Evolutionary conservation across 2,329 filamentous ascomycete species (phyloP).

Genomic region (Aspergillus caelatus): DNA sequence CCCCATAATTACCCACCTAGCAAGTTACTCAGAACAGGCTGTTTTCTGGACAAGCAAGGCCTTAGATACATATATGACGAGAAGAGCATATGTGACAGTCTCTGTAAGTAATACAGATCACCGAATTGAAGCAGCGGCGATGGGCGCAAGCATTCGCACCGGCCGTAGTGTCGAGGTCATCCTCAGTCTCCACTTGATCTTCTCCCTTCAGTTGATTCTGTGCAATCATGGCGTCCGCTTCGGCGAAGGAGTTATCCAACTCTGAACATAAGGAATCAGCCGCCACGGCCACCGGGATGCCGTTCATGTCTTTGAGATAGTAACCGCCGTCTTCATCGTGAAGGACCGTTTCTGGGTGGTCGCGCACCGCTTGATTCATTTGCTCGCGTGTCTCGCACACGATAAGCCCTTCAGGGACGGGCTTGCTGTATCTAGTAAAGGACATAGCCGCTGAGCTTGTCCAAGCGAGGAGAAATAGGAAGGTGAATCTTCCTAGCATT

Average conservation of each 20-base stretch:
- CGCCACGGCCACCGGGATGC: not conserved
- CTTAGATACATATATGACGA: too few relatives aligned
- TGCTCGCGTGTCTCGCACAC: conserved; percentile 9
- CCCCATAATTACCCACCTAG: too few relatives aligned
- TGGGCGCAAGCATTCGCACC: not conserved
- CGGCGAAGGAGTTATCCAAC: conserved; percentile 1
- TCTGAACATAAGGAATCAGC: conserved; percentile 1
- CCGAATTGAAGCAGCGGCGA: not conserved
- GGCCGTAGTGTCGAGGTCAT: not conserved
- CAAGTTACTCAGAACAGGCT: too few relatives aligned
- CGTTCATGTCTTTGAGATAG: conserved; percentile 7
- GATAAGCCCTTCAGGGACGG: conserved; percentile 7
- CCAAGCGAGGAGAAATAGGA: not conserved
- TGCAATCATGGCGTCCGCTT: conserved; percentile 2
- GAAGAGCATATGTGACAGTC: too few relatives aligned
- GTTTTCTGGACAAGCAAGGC: too few relatives aligned
- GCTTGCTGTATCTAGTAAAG: conserved; percentile 22
- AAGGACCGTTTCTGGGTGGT: conserved; percentile 2
- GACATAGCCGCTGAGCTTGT: not conserved
- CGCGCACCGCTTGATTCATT: not conserved
- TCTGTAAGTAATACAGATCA: too few relatives aligned
- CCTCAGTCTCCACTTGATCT: not conserved
- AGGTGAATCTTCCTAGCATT: not conserved
- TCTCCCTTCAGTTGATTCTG: not conserved
- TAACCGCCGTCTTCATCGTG: conserved; percentile 9